phyloP scores from a whole-genome alignment of 2,329 filamentous ascomycete species.

The Eutypa lata region DNA sequence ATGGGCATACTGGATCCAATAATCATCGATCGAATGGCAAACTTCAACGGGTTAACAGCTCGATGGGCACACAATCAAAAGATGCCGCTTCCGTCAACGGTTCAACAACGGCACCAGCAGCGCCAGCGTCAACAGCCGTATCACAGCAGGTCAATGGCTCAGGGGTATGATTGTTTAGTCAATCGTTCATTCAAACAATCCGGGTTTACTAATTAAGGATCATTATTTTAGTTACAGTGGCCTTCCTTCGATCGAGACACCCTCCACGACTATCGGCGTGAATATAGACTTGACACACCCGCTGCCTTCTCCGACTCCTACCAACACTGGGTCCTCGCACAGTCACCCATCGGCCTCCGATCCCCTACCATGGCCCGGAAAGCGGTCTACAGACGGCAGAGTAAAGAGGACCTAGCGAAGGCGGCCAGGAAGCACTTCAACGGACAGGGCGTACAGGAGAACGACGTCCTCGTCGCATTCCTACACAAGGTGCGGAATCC shows the following conservation, averaged over 20 bases:
- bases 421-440: conserved; percentile 82
- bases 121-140: conserved; percentile 9
- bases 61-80: conserved; percentile 45
- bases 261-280: conserved; percentile 72
- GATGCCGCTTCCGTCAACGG: conserved; percentile 38
- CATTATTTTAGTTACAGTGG: conserved; percentile 57
- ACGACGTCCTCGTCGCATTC: conserved; percentile 77
- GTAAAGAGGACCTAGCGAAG: conserved; percentile 68
- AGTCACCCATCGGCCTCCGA: conserved; percentile 63
- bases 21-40: conserved; percentile 45
- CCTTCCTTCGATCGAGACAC: conserved; percentile 62
- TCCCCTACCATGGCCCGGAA: conserved; percentile 74
- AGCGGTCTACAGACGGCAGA: conserved; percentile 62
- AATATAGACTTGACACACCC: conserved; percentile 68
- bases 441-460: conserved; percentile 72
- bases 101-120: conserved; percentile 12
- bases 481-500: conserved; percentile 67
- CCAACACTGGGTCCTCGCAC: conserved; percentile 59
- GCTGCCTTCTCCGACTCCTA: conserved; percentile 65
- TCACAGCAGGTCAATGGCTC: conserved; percentile 20
- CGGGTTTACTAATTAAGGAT: conserved; percentile 9
- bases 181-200: conserved; percentile 4
- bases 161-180: conserved; percentile 20
- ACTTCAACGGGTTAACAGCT: conserved; percentile 53
- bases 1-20: conserved; percentile 22